phyloP scores from a whole-genome alignment of 2,329 filamentous ascomycete genomes.

The Ceratocystis cubensis region DNA sequence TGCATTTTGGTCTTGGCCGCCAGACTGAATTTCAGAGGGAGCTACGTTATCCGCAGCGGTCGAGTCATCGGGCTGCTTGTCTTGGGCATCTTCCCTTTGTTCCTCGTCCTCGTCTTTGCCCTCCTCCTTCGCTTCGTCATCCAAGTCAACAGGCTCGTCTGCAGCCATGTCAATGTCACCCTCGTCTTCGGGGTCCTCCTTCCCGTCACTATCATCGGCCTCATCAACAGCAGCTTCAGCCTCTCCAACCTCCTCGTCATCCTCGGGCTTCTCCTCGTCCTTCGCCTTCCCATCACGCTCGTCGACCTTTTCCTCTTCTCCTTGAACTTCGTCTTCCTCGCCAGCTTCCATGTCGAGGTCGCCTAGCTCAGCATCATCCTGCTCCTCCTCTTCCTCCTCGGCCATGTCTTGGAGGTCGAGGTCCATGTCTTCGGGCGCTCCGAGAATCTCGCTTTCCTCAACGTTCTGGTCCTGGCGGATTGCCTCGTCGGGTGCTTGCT shows the following conservation, averaged over 20 bases:
- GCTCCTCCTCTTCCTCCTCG: constrained; percentile 34
- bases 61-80: constrained; percentile 29
- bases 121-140: constrained; percentile 27
- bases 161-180: constrained; percentile 21
- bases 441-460: constrained; percentile 68
- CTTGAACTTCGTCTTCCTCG: constrained; percentile 32
- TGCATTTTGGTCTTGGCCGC: constrained; percentile 42
- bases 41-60: constrained; percentile 29
- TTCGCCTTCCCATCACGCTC: constrained; percentile 48
- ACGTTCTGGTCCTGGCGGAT: constrained; percentile 60
- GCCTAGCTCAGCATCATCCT: constrained; percentile 37
- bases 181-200: constrained; percentile 25
- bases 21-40: constrained; percentile 42
- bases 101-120: constrained; percentile 31
- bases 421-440: constrained; percentile 79
- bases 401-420: constrained; percentile 64
- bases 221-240: constrained; percentile 25
- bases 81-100: constrained; percentile 39
- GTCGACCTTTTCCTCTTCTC: constrained; percentile 24
- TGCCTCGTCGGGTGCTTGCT: constrained; percentile 43
- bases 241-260: constrained; percentile 41
- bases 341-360: constrained; percentile 38
- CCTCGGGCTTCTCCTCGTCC: constrained; percentile 44
- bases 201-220: constrained; percentile 26
- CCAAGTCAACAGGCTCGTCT: constrained; percentile 26